Evolutionary conservation across 129 eudicot species (phyloP), one percentile per base, ranked within the genome.

Genomic region (Pittosporum tobira): DNA sequence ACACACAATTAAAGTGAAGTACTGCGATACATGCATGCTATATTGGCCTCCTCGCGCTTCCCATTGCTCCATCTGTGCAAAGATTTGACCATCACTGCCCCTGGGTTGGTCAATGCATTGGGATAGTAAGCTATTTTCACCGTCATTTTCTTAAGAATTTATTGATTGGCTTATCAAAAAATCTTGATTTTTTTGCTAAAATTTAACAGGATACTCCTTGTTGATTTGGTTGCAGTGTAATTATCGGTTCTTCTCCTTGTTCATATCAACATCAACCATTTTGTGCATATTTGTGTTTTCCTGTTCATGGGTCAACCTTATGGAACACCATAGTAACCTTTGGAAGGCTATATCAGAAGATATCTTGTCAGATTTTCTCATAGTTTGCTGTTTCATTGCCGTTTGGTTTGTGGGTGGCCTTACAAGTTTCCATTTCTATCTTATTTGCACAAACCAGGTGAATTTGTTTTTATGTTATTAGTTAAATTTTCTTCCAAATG

Each of bases 31-130:
- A 1, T 93, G 99, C 61, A 51, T 93, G 81, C 88, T 93, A 18
- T 93, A 87, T 75, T 94, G 99, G 15, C 99, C 94, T 74, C 99
- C 96, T 0, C 82, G 96, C 29, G 84, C 85, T 34, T 93, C 99
- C 24, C 99, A 93, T 74, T 93, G 99, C 77, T 87, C 99, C 62
- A 71, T 84, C 48, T 93, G 96, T 93, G 53, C 93, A 70, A 62
- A 79, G 71, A 59, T 87, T 93, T 64, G 99, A 93, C 67, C 99
- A 87, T 73, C 99, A 93, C 36, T 93, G 99, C 51, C 99, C 99
- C 31, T 93, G 99, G 99, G 93, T 93, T 48, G 99, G 99, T 53
- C 99, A 93, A 46, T 93, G 99, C 75, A 93, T 93, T 58, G 99
- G 99, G 62, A 52, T 81, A n/a, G 99, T 93, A 80, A 84, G 96